Conservation (phyloP, 176 grass and related monocot genomes). For the Avena sativa region DNA sequence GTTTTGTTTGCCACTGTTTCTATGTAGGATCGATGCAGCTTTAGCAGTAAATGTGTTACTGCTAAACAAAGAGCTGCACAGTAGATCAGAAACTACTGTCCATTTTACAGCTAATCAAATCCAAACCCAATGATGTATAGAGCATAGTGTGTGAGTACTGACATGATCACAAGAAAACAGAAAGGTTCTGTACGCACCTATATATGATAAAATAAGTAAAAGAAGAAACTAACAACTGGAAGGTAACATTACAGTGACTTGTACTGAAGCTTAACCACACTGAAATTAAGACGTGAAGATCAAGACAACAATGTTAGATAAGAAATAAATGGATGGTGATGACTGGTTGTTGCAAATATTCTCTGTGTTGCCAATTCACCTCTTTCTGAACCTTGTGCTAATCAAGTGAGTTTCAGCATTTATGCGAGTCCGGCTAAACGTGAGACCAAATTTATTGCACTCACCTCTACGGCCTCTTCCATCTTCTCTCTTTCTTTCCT, state of each 20-base stretch:
- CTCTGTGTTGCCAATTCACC: constrained; percentile 11
- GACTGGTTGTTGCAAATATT: constrained; percentile 36
- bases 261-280: neutral
- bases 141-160: neutral
- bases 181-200: neutral
- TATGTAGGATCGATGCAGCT: neutral
- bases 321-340: constrained; percentile 16
- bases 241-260: neutral
- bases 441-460: constrained; percentile 35
- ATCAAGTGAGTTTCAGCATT: constrained; percentile 30
- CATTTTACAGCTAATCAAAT: constrained; percentile 7
- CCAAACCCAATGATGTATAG: neutral
- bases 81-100: neutral
- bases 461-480: constrained; percentile 22
- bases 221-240: neutral
- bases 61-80: neutral
- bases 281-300: neutral
- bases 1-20: neutral
- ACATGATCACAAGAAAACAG: constrained; percentile 14
- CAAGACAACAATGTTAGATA: neutral
- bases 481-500: neutral
- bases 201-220: neutral
- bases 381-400: constrained; percentile 26
- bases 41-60: neutral
- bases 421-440: constrained; percentile 40